These are phyloP conservation scores for Medicago arabica DNA, from an alignment of 306 rosid species.

Conservation along the genomic window DNA sequence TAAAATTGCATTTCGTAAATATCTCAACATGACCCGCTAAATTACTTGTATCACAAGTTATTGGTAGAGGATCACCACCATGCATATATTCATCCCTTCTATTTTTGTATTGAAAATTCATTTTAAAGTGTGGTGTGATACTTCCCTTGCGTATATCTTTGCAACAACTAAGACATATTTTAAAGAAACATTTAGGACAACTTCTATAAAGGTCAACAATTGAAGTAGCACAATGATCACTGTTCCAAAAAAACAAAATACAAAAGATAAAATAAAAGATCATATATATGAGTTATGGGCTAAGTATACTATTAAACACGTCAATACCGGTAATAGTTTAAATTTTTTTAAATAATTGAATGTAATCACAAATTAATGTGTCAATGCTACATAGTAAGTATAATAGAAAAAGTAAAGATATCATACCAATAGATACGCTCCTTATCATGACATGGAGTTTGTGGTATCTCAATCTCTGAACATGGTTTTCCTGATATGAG, in stretches of 20 bases:
- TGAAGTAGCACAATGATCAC: slow-evolving; percentile 82
- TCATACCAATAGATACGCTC: slow-evolving; percentile 76
- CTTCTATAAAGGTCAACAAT: slow-evolving; percentile 71
- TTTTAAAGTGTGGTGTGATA: slow-evolving; percentile 42
- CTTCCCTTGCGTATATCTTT: slow-evolving; percentile 61
- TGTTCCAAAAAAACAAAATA: slow-evolving; percentile 40
- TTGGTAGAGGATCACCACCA: slow-evolving; percentile 63
- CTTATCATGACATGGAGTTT: slow-evolving; percentile 49
- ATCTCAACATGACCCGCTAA: slow-evolving; percentile 26
- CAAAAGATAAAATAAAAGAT: no score
- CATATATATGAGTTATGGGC: no score
- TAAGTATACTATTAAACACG: not conserved
- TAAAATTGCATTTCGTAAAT: slow-evolving; percentile 52
- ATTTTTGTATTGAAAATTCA: slow-evolving; percentile 58
- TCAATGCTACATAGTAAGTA: not conserved
- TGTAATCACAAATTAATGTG: not conserved
- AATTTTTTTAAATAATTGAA: no score
- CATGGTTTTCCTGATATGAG: slow-evolving; percentile 51
- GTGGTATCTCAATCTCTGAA: slow-evolving; percentile 52
- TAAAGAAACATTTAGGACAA: slow-evolving; percentile 66
- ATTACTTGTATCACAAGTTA: slow-evolving; percentile 25
- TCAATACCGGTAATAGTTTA: no score
- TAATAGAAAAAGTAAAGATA: slow-evolving; percentile 18
- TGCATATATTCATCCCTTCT: slow-evolving; percentile 73
- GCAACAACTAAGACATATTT: slow-evolving; percentile 75